Base-by-base conservation (phyloP, 108 stramenopile genomes). In the Cyclotella choctawhatcheeana region DNA sequence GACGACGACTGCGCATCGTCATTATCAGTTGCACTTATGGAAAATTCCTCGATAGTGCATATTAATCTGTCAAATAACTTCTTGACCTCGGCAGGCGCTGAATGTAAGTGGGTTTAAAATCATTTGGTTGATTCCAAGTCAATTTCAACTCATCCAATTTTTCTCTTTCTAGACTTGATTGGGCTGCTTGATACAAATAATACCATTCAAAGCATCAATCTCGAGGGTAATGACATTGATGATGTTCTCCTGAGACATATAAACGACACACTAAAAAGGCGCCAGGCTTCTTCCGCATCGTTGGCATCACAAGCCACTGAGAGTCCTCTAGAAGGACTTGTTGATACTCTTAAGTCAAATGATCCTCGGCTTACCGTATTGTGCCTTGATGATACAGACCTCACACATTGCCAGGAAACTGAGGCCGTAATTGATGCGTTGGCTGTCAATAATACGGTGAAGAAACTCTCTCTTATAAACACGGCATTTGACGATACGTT, bases 221-320 rank as follows among this genome's bases (percentile, higher is more conserved):
- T 84, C 12, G 48, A 64, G 24, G 76, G 80, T 1, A 84, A 84
- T 56, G 35, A 51, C 16, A 73, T 84, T 29, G 70, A 73, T 25
- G 33, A 66, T 32, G 43, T 37, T 20, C 5, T 53, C 44, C 56
- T 79, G 58, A 35, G 58, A 22, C 55, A 73, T 37, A 52, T 79
- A n/a, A 44, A 73, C 32, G 52, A 26, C 0, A 52, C 68, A 40
- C 55, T 79, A 29, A 58, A 27, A 7, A 34, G 21, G 40, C 24
- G 74, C 14, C 56, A 60, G 40, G 59, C 6, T 27, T 50, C 65
- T 2, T 52, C 58, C 12, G 26, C 44, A 22, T 37, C 54, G 40
- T 34, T 44, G 13, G 52, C 24, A 12, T 31, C 54, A 32, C 27
- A 22, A 20, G 20, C 55, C 14, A 21, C 32, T 47, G 31, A 61